phyloP scores from a whole-genome alignment of 2,329 filamentous ascomycete genomes.

The Cercospora brassicicola region DNA sequence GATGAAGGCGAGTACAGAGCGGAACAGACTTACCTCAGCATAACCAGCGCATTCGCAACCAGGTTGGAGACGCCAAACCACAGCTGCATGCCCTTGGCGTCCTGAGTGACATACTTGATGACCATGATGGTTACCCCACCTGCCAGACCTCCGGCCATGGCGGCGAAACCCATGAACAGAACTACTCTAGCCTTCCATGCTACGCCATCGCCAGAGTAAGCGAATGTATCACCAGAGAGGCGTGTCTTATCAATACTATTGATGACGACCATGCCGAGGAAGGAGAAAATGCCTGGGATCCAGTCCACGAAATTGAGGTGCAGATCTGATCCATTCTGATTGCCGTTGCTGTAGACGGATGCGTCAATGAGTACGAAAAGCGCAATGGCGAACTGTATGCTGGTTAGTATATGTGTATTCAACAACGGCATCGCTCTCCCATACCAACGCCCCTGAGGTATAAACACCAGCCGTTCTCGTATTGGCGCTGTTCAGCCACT shows the following conservation, averaged over 20 bases:
- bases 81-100: slow-evolving; percentile 61
- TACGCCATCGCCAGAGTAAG: slow-evolving; percentile 62
- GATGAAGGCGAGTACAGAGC: not conserved
- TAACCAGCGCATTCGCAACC: slow-evolving; percentile 63
- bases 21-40: slow-evolving; percentile 59
- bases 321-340: slow-evolving; percentile 58
- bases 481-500: slow-evolving; percentile 66
- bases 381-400: slow-evolving; percentile 63
- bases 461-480: slow-evolving; percentile 67
- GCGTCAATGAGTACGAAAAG: slow-evolving; percentile 71
- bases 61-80: slow-evolving; percentile 70
- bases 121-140: slow-evolving; percentile 68
- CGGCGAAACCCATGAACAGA: slow-evolving; percentile 67
- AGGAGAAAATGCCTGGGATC: slow-evolving; percentile 69
- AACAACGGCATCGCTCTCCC: not conserved
- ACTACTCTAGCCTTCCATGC: slow-evolving; percentile 71
- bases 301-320: slow-evolving; percentile 71
- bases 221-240: slow-evolving; percentile 63
- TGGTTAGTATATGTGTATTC: not conserved
- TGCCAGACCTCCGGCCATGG: slow-evolving; percentile 67
- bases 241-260: slow-evolving; percentile 70
- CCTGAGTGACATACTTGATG: slow-evolving; percentile 64
- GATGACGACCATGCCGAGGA: slow-evolving; percentile 70
- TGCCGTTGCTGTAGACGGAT: slow-evolving; percentile 62
- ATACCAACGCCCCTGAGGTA: slow-evolving; percentile 63